Percentiles rank a stretch among this genome's conserved stretches.
These are phyloP conservation scores for Pestalotiopsis sp. DNA, from an alignment of 2,329 filamentous ascomycete genomes.

Conservation along the genomic window DNA sequence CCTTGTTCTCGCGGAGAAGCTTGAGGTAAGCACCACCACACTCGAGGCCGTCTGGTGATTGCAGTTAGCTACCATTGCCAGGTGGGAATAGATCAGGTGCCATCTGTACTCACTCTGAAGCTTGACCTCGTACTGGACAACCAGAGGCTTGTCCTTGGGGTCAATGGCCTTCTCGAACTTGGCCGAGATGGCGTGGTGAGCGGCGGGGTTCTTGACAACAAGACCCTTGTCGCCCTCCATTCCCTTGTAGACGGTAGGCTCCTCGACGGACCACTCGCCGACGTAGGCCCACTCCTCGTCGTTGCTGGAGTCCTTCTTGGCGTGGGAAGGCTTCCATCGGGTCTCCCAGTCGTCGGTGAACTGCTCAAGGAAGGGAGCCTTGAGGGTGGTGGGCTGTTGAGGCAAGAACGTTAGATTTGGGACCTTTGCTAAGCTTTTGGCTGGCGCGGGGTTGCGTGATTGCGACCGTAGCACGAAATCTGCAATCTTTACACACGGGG, in stretches of 20 bases:
- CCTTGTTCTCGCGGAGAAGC: slow-evolving; percentile 96
- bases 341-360: slow-evolving; percentile 96
- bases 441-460: neutral
- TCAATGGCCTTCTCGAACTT: slow-evolving; percentile 97
- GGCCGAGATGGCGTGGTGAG: slow-evolving; percentile 98
- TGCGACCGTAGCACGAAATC: neutral
- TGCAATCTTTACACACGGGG: neutral
- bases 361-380: slow-evolving; percentile 96
- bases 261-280: slow-evolving; percentile 95
- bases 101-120: slow-evolving; percentile 78
- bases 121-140: slow-evolving; percentile 99
- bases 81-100: neutral
- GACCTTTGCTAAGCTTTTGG: neutral
- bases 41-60: slow-evolving; percentile 77
- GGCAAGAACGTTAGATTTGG: neutral
- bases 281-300: slow-evolving; percentile 98
- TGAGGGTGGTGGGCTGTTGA: slow-evolving; percentile 77
- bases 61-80: slow-evolving; percentile 33
- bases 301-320: slow-evolving; percentile 86
- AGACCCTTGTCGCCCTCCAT: slow-evolving; percentile 95
- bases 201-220: slow-evolving; percentile 96
- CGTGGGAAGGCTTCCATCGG: slow-evolving; percentile 92
- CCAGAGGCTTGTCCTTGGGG: slow-evolving; percentile 95
- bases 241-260: slow-evolving; percentile 86
- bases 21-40: slow-evolving; percentile 99